Base-by-base conservation (phyloP, 345 rosid species). In the Durio zibethinus region DNA sequence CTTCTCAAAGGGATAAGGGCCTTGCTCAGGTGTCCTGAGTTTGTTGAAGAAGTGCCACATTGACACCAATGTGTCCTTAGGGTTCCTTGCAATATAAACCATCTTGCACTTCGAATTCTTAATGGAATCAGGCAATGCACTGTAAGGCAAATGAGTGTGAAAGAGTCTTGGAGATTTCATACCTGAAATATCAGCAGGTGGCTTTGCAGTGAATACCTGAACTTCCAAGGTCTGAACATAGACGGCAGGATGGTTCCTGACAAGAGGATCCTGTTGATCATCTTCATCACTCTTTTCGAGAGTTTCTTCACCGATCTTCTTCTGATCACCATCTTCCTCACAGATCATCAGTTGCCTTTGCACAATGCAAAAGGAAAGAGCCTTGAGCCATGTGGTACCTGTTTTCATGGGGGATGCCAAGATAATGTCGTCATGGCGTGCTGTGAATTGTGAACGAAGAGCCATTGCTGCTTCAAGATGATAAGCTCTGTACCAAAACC, bases 351-450 rank as follows among this genome's bases (percentile, higher is more conserved):
- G 15, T 1, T 15, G 29, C 11, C 15, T 29, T 62, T 52, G 80
- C 72, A 74, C 40, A 18, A 84, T 84, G 83, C 68, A 74, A 9
- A 57, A 57, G 25, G 73, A 45, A 52, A 84, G 80, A 31, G 87
- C 86, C 43, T 84, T 84, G 14, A 86, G 83, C 83, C 84, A 86
- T 6, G 84, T 83, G 60, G 80, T 84, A 1, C 89, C 86, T 5
- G 85, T 84, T 66, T 81, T 86, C 83, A 82, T 76, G 20, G 83
- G 71, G 45, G 88, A 78, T 2, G 85, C 80, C 14, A 86, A 64
- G 78, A 86, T 62, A 0, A 83, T 27, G 53, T 86, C 86, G 0
- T 78, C 81, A 4, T 66, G 57, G 4, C 35, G 66, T 0, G 88
- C 74, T 62, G 76, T 15, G 18, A 78, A 86, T 0, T 38, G 66